phyloP scores from a whole-genome alignment of 2,329 filamentous ascomycete genomes.

The Exserohilum rostratum region DNA sequence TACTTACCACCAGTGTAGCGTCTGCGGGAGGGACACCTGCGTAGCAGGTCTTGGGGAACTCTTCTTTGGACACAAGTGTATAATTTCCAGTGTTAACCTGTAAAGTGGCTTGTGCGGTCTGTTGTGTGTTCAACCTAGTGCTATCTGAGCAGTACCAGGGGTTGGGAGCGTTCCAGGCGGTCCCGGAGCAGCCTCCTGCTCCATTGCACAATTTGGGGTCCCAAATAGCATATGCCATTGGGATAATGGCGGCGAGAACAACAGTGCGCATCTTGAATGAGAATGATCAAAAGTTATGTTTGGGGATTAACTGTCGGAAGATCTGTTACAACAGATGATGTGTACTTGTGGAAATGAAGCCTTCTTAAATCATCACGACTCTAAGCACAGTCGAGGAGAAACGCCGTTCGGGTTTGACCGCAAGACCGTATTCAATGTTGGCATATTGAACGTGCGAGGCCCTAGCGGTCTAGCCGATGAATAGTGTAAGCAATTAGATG shows the following conservation, averaged over 20 bases:
- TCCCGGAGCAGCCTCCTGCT: background rate
- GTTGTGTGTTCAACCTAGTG: background rate
- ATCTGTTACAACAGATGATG: background rate
- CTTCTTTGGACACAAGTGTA: background rate
- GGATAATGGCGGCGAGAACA: background rate
- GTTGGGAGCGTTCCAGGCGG: background rate
- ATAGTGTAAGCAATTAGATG: too few species aligned
- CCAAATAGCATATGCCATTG: background rate
- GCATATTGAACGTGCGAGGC: too few species aligned
- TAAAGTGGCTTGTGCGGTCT: too few species aligned
- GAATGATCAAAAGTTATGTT: too few species aligned
- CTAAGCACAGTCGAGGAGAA: too few species aligned
- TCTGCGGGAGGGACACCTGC: background rate
- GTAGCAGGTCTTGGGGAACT: background rate
- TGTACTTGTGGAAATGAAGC: too few species aligned
- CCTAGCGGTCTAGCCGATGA: too few species aligned
- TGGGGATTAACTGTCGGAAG: background rate
- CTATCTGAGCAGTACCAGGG: background rate
- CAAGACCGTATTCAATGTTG: too few species aligned
- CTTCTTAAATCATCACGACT: too few species aligned
- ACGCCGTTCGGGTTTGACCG: too few species aligned
- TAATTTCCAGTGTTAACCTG: too few species aligned
- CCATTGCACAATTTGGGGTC: background rate
- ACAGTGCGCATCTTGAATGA: background rate
- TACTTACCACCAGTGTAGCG: background rate